phyloP scores from a whole-genome alignment of 768 basidiomycete species.

The Hortiboletus campestris region DNA sequence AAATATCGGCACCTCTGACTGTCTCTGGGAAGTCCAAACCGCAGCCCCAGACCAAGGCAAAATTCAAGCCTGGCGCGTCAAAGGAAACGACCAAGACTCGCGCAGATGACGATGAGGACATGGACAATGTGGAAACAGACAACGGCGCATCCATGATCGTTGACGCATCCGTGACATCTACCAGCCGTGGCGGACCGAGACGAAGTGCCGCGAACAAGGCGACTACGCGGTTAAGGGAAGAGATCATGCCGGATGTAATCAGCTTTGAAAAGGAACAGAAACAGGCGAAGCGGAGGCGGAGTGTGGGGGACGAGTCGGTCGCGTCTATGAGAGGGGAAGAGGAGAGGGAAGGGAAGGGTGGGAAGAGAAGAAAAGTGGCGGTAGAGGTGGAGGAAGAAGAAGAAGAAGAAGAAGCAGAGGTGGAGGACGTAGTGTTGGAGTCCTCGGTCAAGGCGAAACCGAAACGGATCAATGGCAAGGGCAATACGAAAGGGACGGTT shows the following conservation, averaged over 20 bases:
- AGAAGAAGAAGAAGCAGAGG: slow-evolving; percentile 29
- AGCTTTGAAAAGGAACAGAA: slow-evolving; percentile 69
- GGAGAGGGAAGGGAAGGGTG: slow-evolving; percentile 19
- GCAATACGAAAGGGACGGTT: background rate
- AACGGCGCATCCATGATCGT: slow-evolving; percentile 8
- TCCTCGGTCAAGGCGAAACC: slow-evolving; percentile 12
- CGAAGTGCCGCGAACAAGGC: slow-evolving; percentile 58
- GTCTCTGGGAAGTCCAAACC: slow-evolving; percentile 3
- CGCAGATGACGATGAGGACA: background rate
- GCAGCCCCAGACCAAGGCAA: slow-evolving; percentile 1
- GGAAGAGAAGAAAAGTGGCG: slow-evolving; percentile 20
- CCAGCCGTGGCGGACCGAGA: slow-evolving; percentile 27
- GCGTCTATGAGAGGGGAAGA: slow-evolving; percentile 1
- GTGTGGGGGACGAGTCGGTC: slow-evolving; percentile 32
- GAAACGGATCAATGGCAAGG: slow-evolving; percentile 9
- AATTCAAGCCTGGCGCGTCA: background rate
- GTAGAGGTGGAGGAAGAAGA: slow-evolving; percentile 20
- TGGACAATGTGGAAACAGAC: background rate
- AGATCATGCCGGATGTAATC: slow-evolving; percentile 76
- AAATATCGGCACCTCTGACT: background rate
- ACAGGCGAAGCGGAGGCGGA: slow-evolving; percentile 32
- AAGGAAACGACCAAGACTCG: background rate
- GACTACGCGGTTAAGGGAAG: slow-evolving; percentile 41
- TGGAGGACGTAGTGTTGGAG: slow-evolving; percentile 14
- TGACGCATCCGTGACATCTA: slow-evolving; percentile 11